Evolutionary conservation across 768 basidiomycete species (phyloP), one percentile per base, ranked within the genome.

Genomic region (Collybia sordida): DNA sequence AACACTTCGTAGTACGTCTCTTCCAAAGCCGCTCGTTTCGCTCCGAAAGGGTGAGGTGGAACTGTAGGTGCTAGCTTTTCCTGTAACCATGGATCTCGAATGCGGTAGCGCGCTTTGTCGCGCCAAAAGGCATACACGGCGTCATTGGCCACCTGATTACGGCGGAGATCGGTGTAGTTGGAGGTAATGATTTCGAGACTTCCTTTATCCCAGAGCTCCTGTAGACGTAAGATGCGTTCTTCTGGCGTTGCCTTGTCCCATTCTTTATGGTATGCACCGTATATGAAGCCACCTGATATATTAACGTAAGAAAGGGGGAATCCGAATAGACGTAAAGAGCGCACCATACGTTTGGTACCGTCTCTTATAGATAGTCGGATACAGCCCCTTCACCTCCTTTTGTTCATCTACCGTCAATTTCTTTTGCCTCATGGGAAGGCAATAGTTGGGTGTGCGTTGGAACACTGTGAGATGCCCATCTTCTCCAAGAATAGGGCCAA

Each of bases 391-490:
- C 36, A 47, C 43, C 31, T 42, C 34, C 25, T 42, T 28, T 22
- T 51, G 46, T 17, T 19, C 36, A 6, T 15, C 12, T 35, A 31
- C 28, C 14, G 43, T 21, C 24, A 49, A 27, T 2, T 19, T 15
- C 22, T 51, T 39, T 34, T 50, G 53, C 9, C 31, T 48, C 49
- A 54, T 48, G 21, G 53, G 36, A 4, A 54, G 37, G 12, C 53
- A 42, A 19, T 45, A 38, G 7, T 51, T 51, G 7, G 56, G 53
- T 3, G 53, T 57, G 34, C 53, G 50, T 22, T 57, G 53, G 53
- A 57, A 57, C 3, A 57, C 46, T 6, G 56, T 57, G 37, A 57
- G 53, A 17, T 57, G 53, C 8, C 24, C 25, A 6, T 18, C 49
- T 2, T 19, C 49, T n/a, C n/a, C n/a, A n/a, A n/a, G n/a, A 17